phyloP scores from a whole-genome alignment of 2,329 filamentous ascomycete genomes.

The Geoglossum cookeanum region DNA sequence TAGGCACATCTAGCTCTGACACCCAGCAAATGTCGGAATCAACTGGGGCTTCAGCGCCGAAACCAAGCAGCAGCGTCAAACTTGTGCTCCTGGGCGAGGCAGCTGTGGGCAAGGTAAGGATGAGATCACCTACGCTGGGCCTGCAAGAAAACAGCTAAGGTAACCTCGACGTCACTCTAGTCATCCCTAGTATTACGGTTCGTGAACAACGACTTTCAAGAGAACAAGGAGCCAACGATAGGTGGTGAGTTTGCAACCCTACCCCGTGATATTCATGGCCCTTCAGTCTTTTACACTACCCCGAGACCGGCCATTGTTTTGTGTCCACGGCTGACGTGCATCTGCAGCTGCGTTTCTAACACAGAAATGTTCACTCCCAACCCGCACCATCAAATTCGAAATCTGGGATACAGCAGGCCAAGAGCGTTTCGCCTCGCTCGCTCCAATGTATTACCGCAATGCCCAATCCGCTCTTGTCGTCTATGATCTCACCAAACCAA shows the following conservation, averaged over 20 bases:
- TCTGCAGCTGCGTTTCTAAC: conserved; percentile 78
- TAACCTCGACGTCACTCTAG: conserved; percentile 26
- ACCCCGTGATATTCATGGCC: too few species aligned
- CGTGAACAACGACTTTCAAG: conserved; percentile 99
- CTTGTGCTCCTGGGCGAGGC: conserved; percentile 93
- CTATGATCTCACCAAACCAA: conserved; percentile 95
- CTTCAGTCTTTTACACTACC: background rate
- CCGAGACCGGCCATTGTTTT: too few species aligned
- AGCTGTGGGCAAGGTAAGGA: conserved; percentile 82
- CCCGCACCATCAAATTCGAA: conserved; percentile 78
- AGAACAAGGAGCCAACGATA: conserved; percentile 98
- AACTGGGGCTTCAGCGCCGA: conserved; percentile 29
- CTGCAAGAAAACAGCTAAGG: conserved; percentile 10
- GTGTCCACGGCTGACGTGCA: conserved; percentile 5
- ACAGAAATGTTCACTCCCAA: conserved; percentile 93
- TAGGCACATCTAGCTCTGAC: background rate
- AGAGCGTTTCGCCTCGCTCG: conserved; percentile 88
- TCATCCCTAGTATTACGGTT: conserved; percentile 95
- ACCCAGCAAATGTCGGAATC: background rate
- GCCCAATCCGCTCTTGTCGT: conserved; percentile 94
- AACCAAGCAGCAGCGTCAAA: conserved; percentile 99
- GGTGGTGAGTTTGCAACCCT: conserved; percentile 46
- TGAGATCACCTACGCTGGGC: background rate
- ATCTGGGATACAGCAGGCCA: conserved; percentile 99
- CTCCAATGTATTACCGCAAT: conserved; percentile 99